These are phyloP conservation scores for Candida corydali DNA, from an alignment of 805 yeast genomes.

Conservation along the genomic window DNA sequence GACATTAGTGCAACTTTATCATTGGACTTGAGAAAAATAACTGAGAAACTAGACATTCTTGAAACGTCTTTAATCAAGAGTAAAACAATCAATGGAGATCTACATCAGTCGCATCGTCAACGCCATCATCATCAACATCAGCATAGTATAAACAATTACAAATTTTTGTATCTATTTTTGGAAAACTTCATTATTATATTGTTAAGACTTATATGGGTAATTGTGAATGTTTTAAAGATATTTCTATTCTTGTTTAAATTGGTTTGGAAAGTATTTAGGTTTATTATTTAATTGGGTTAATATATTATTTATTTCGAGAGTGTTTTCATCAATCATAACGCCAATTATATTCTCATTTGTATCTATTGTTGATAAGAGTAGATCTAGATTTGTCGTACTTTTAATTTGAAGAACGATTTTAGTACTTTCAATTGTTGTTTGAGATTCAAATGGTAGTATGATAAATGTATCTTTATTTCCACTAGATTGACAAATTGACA, in stretches of 20 bases:
- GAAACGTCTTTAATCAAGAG: constrained; percentile 30
- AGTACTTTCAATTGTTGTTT: constrained; percentile 8
- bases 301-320: constrained; percentile 10
- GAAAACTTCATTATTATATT: constrained; percentile 51
- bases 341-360: no score
- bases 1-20: constrained; percentile 71
- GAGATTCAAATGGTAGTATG: constrained; percentile 24
- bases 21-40: constrained; percentile 52
- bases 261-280: constrained; percentile 17
- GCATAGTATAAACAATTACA: constrained; percentile 29
- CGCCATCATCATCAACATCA: not conserved
- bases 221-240: constrained; percentile 45
- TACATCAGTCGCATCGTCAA: constrained; percentile 12
- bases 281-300: constrained; percentile 4
- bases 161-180: constrained; percentile 38
- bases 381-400: not conserved
- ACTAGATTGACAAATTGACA: constrained; percentile 44
- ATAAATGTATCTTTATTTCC: constrained; percentile 51
- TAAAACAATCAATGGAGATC: constrained; percentile 4
- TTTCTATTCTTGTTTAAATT: constrained; percentile 19
- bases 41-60: constrained; percentile 45
- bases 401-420: not conserved
- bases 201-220: constrained; percentile 54
- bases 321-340: constrained; percentile 11
- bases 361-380: no score